Base-by-base conservation (phyloP, 2,329 filamentous ascomycete species). In the Lomentospora prolificans region DNA sequence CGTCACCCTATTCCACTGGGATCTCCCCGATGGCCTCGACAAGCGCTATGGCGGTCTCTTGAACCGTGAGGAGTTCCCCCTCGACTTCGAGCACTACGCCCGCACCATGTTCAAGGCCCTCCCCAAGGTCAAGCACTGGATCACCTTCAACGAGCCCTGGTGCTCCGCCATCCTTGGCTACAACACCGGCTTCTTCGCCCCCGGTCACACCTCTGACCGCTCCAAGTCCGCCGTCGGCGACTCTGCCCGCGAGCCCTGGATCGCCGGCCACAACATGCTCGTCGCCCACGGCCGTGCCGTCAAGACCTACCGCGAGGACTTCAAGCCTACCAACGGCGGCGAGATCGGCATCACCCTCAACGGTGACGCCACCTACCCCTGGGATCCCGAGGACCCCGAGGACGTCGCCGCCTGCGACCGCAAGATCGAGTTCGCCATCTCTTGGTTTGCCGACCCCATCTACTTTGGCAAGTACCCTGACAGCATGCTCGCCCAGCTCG, bases 91-190 rank as follows among this genome's bases (percentile, higher is more conserved):
- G 62, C 74, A 86, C 70, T 95, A 91, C 66, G 86, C 89, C 8
- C 83, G 85, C 59, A 75, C 89, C 50, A 76, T 89, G 64, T 95
- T 90, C 73, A 78, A 85, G 66, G 81, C 84, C 1, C 77, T 95
- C 51, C 80, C 84, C 55, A 86, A 85, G 69, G 89, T 90, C 64
- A 89, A 90, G 75, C 79, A 89, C 71, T 95, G 90, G 90, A 89
- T 91, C 69, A 94, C 89, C 25, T 90, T 92, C 73, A 94, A 94
- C 68, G 89, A 95, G 74, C 90, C 90, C 3, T 94, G 87, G 84
- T 95, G 89, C 72, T 88, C 83, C 60, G 82, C 86, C 54, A 85
- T 94, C 59, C 78, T 94, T 44, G 89, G 89, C 33, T 94, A 92
- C 71, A 87, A 79, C 65, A 82, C 80, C 44, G 90, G 90, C 27